Conservation (phyloP, 2,329 filamentous ascomycete species). For the Podosphaera aphanis region DNA sequence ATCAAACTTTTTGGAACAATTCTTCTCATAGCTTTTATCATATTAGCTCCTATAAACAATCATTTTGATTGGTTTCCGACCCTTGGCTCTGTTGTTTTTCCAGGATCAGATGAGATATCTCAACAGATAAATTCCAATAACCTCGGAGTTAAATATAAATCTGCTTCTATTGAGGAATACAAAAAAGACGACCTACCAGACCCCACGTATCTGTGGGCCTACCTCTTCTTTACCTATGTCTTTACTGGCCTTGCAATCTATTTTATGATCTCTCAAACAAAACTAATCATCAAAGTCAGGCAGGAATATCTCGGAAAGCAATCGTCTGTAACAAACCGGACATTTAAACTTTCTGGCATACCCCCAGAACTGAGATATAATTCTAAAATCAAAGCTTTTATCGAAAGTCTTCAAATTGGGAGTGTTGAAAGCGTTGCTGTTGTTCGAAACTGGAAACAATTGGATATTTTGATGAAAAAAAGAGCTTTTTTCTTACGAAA, state of each 20-base stretch:
- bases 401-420: conserved; percentile 74
- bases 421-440: conserved; percentile 71
- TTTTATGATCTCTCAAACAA: conserved; percentile 61
- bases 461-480: conserved; percentile 52
- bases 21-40: conserved; percentile 54
- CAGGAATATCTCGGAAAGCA: conserved; percentile 86
- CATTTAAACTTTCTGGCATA: conserved; percentile 75
- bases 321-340: conserved; percentile 86
- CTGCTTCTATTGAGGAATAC: not conserved
- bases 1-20: conserved; percentile 61
- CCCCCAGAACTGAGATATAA: conserved; percentile 59
- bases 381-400: conserved; percentile 58
- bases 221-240: conserved; percentile 81
- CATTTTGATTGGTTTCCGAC: conserved; percentile 26
- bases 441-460: conserved; percentile 63
- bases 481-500: conserved; percentile 42
- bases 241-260: conserved; percentile 69
- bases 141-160: too few relatives aligned
- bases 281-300: conserved; percentile 60
- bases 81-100: conserved; percentile 14
- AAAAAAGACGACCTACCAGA: conserved; percentile 5
- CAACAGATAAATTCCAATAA: not conserved
- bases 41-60: conserved; percentile 71
- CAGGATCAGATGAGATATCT: conserved; percentile 1
- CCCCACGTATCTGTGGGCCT: conserved; percentile 58